Evolutionary conservation across 495 filamentous ascomycete genomes (phyloP), one percentile per base, ranked within the genome.

Genomic region (Pseudoneurospora amorphoporcata): DNA sequence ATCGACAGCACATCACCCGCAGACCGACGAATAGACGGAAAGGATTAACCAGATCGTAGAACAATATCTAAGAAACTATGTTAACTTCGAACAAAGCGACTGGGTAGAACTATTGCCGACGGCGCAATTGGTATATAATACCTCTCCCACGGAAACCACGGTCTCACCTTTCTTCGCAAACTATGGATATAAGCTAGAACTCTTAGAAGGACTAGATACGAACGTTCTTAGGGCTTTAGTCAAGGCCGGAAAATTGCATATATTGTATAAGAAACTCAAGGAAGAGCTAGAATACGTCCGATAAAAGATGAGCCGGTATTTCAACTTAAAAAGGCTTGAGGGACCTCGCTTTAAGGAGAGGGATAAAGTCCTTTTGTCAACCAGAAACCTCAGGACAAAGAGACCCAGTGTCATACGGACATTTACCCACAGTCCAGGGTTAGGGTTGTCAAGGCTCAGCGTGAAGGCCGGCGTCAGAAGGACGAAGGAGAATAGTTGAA

Each of bases 1-100:
- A 4, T 68, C 9, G 23, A 72, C 68, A 2, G 68, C 68, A 2
- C 69, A 69, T 29, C 39, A 72, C 71, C 71, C 37, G 29, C 42
- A 72, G 17, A 72, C 68, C 8, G 71, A 72, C 32, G 68, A 61
- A 40, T 68, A 72, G 32, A 72, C 68, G 3, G 68, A 69, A 45
- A 47, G 71, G 14, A 53, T 41, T 1, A 72, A 72, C 39, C 39
- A 72, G 37, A 39, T 65, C 39, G 39, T 72, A 6, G 40, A 72
- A 19, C 40, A 72, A 10, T 72, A 71, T 19, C 23, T 71, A 8
- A n/a, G 42, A 23, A 35, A 37, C 8, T 71, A 71, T 40, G 39
- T 42, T 19, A 45, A 42, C 35, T 40, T 35, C 40, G 3, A 29
- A 16, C 69, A n/a, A 71, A 53, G 29, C 42, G 32, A 71, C 38